phyloP scores from a whole-genome alignment of 2,329 filamentous ascomycete species.

The Ustulina deusta region DNA sequence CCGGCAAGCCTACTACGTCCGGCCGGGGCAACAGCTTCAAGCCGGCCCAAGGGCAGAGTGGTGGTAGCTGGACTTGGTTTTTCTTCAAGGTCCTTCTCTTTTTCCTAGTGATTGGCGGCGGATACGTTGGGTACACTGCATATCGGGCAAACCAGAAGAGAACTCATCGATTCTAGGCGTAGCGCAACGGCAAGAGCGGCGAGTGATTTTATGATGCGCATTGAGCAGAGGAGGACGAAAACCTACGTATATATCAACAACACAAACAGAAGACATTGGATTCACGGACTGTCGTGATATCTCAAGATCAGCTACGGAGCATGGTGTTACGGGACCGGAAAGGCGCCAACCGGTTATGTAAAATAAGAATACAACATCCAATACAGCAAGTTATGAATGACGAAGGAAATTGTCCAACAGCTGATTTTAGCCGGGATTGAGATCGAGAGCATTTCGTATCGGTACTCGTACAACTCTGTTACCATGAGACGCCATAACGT shows the following conservation, averaged over 20 bases:
- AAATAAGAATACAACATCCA: slow-evolving; percentile 44
- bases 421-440: neutral
- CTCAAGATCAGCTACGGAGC: slow-evolving; percentile 37
- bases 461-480: neutral
- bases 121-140: slow-evolving; percentile 86
- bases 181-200: slow-evolving; percentile 9
- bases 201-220: slow-evolving; percentile 21
- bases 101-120: slow-evolving; percentile 75
- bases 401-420: slow-evolving; percentile 20
- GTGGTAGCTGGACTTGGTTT: slow-evolving; percentile 70
- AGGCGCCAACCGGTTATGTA: slow-evolving; percentile 46
- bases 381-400: slow-evolving; percentile 43
- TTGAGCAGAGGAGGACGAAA: slow-evolving; percentile 25
- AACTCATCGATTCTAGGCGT: slow-evolving; percentile 66
- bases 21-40: slow-evolving; percentile 52
- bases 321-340: slow-evolving; percentile 42
- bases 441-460: neutral
- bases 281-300: slow-evolving; percentile 38
- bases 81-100: slow-evolving; percentile 87
- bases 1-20: slow-evolving; percentile 54
- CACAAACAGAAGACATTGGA: slow-evolving; percentile 37
- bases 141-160: slow-evolving; percentile 77
- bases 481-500: neutral
- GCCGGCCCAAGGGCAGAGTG: slow-evolving; percentile 54
- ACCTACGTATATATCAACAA: slow-evolving; percentile 45